Evolutionary conservation across 805 yeast species (phyloP).

Genomic region (Kazachstania viticola): DNA sequence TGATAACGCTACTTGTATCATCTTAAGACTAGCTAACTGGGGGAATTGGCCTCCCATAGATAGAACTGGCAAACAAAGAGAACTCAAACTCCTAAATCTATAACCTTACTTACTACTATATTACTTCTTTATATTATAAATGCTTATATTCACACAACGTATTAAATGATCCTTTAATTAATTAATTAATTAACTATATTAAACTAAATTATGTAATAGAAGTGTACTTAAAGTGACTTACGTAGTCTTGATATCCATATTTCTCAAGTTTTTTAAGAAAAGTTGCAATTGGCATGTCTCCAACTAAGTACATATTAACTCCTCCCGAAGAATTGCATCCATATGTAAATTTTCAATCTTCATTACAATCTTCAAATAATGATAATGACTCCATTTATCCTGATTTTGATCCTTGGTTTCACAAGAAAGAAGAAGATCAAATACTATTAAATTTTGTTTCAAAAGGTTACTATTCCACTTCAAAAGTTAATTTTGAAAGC

Average conservation of each 20-base stretch:
- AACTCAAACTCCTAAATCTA: conserved; percentile 45
- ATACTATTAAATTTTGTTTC: conserved; percentile 23
- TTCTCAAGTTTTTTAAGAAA: too few relatives aligned
- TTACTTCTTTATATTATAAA: too few relatives aligned
- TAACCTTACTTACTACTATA: too few relatives aligned
- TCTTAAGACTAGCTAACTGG: conserved; percentile 80
- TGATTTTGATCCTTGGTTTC: conserved; percentile 27
- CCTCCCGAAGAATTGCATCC: conserved; percentile 28
- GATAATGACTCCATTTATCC: conserved; percentile 14
- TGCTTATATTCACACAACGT: too few relatives aligned
- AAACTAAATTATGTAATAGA: too few relatives aligned
- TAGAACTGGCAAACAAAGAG: conserved; percentile 73
- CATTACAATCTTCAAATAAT: background rate
- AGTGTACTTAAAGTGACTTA: too few relatives aligned
- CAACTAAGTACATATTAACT: conserved; percentile 19
- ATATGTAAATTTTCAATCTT: conserved; percentile 4
- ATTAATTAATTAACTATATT: too few relatives aligned
- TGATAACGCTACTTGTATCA: conserved; percentile 90
- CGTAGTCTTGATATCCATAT: too few relatives aligned
- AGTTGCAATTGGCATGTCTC: conserved; percentile 9
- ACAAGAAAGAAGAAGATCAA: conserved; percentile 22
- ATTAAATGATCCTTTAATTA: too few relatives aligned
- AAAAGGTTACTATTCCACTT: conserved; percentile 24
- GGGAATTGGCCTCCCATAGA: conserved; percentile 83
- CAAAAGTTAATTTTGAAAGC: conserved; percentile 27